Base-by-base conservation (phyloP, 352 stramenopile species). In the Globisporangium paroecandrum region DNA sequence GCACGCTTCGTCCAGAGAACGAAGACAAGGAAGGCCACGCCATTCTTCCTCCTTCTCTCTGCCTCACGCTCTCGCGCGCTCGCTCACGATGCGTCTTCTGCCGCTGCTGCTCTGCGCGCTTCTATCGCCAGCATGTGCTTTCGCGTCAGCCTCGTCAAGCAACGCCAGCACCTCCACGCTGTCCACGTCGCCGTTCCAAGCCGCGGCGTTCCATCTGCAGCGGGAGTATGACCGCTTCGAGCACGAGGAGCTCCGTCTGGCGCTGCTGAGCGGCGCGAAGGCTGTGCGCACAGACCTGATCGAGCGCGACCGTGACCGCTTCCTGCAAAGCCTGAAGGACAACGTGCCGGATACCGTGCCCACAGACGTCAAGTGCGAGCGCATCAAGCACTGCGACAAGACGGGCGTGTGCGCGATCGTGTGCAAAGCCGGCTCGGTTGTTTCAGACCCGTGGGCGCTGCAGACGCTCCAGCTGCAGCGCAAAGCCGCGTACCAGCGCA, bases 281-380 rank as follows among this genome's bases (percentile, higher is more conserved):
- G 51, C 60, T 0, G 66, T 66, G 29, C 60, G 60, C 36, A 38
- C 15, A 6, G 66, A 71, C 27, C 41, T 66, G 32, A 43, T 72
- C 4, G 41, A 47, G 46, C 55, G 54, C 56, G 67, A 72, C n/a
- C 70, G 71, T 7, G 66, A 73, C 47, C 47, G 68, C 62, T 87
- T 89, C 36, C 69, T 75, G 25, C 60, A 69, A 46, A 55, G 64
- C 20, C 47, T 91, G 47, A 72, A 77, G 5, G 65, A 82, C 29
- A 67, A 41, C 8, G 69, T 89, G 22, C 85, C 85, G 1, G 85
- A 93, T 75, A 79, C 84, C 20, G 87, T 95, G 10, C 87, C 87
- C 0, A 56, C 58, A 12, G 82, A 69, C 53, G 81, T 89, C 13
- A 12, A 75, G 29, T 89, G 81, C 68, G 71, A 76, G 15, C 85